Evolutionary conservation across 257 asterid genomes (phyloP), one percentile per base, ranked within the genome.

Genomic region (Solanum chmielewskii): DNA sequence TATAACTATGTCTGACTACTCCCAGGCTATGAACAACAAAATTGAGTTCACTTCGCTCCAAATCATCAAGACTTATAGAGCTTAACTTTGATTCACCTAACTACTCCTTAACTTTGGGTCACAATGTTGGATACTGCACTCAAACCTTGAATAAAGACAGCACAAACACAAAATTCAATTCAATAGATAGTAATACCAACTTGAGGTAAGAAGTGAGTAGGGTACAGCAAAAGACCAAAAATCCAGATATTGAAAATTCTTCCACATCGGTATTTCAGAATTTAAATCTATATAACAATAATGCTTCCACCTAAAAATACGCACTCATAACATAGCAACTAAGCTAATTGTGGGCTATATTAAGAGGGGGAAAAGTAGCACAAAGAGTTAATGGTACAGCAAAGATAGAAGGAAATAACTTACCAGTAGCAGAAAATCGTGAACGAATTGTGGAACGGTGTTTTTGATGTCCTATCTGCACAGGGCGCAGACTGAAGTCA

Each of bases 371-470:
- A 10, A 49, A 81, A 80, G 18, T 41, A 80, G 44, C 68, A 80
- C 4, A 64, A 33, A 33, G 20, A 45, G 69, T 11, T 29, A 52
- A 49, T 49, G 85, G 69, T 81, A 52, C 69, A 81, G 44, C 20
- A 76, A 86, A 84, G 21, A 82, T 78, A 75, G 14, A 56, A 83
- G 69, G 87, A 62, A 73, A 80, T 42, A 73, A 85, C 95, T 89
- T 91, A 96, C 99, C 98, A 88, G 89, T 66, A 83, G 88, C 89
- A 23, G 92, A 87, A 84, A 83, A 86, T 69, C 93, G 93, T 86
- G 93, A 89, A 85, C 97, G 98, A 77, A 88, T 89, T 66, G 95
- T 91, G 27, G 93, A 86, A 64, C 96, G 99, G 64, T 91, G 93
- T 92, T 91, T 96, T 83, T 91, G 94, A 82, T 87, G 83, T 76